These are phyloP conservation scores for Aspergillus asperescens DNA, from an alignment of 495 filamentous ascomycete species.

Conservation along the genomic window DNA sequence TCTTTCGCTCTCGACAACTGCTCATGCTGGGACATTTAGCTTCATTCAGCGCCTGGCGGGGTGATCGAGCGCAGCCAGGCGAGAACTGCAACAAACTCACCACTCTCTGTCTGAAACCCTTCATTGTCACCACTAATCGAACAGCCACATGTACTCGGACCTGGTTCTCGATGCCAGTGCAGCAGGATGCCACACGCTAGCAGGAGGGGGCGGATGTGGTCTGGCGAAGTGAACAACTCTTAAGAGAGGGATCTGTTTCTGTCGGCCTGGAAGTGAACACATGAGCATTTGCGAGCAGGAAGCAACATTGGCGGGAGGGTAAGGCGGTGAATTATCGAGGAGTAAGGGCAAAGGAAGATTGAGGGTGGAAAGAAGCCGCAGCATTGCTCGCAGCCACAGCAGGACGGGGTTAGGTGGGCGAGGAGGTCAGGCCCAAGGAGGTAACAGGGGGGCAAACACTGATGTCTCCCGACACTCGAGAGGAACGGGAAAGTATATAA, in stretches of 20 bases:
- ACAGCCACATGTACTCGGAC: constrained; percentile 40
- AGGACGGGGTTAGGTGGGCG: constrained; percentile 1
- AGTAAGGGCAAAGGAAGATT: background rate
- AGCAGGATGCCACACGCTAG: constrained; percentile 39
- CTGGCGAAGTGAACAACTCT: constrained; percentile 6
- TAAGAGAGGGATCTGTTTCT: constrained; percentile 30
- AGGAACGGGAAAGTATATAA: constrained; percentile 18
- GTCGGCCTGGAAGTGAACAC: constrained; percentile 29
- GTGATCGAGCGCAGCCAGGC: constrained; percentile 17
- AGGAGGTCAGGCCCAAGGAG: constrained; percentile 7
- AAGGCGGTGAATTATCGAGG: background rate
- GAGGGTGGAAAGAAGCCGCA: background rate
- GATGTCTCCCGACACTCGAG: constrained; percentile 9
- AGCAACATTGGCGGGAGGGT: background rate
- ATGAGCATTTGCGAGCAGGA: constrained; percentile 28
- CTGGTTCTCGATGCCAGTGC: constrained; percentile 33
- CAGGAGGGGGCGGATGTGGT: constrained; percentile 24
- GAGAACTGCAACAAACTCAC: constrained; percentile 53
- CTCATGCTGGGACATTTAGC: constrained; percentile 54
- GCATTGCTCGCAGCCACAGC: constrained; percentile 5
- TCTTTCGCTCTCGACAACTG: constrained; percentile 96
- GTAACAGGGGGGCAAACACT: constrained; percentile 11
- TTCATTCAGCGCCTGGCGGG: constrained; percentile 13
- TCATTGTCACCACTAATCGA: constrained; percentile 62
- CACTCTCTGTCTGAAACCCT: constrained; percentile 96